Base-by-base conservation (phyloP, 805 yeast species). In the Yamadazyma endophytica region DNA sequence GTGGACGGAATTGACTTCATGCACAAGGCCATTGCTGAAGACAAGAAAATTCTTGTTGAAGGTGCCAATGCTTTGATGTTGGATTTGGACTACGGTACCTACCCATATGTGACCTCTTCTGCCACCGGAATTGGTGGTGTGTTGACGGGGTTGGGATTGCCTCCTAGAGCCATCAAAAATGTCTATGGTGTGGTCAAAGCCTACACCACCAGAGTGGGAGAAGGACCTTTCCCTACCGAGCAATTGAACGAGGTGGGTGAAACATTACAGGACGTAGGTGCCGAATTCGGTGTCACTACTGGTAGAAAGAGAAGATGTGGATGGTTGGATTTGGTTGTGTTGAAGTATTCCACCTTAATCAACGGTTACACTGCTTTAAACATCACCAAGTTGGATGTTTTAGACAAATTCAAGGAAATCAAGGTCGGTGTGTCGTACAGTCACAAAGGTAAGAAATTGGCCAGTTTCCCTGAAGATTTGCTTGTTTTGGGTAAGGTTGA, bases 281-380 rank as follows among this genome's bases (percentile, higher is more conserved):
- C 89, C 36, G 98, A 92, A 65, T 85, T 57, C 52, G 98, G 98
- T 64, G 98, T 92, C 47, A 92, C 98, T 43, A 92, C 98, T 21
- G 98, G 98, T 46, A 82, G 98, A 69, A 88, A 89, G 75, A 84
- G 98, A 72, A 81, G 98, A 67, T 92, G 98, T 62, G 98, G 98
- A 36, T 92, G 98, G 98, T 78, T 92, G 55, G 98, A 92, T 64
- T 70, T 92, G 49, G 97, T 92, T 15, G 96, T 92, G 17, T 69
- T 92, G 61, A 85, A 83, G 60, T 90, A 92, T 67, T 87, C 97
- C 22, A 78, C 88, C 36, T 62, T 80, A 56, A 86, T 92, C 60
- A 92, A 92, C 56, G 98, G 98, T 35, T 92, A 90, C 75, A 92
- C 98, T 28, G 74, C 83, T 31, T 70, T 92, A 56, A 92, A 92